Base-by-base conservation (phyloP, 768 basidiomycete genomes). In the Galerina sulciceps region DNA sequence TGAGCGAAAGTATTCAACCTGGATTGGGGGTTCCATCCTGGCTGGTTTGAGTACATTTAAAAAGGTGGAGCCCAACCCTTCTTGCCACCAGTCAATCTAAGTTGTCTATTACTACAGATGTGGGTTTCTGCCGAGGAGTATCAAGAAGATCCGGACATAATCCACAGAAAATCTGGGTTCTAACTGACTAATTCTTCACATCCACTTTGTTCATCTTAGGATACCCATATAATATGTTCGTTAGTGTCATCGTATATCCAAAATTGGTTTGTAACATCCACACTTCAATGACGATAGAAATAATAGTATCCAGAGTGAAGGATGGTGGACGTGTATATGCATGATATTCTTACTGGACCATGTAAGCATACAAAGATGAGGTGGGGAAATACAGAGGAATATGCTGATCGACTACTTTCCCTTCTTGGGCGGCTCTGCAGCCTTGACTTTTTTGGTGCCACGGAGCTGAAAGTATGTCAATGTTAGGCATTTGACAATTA, bases 91-190 rank as follows among this genome's bases (percentile, higher is more conserved):
- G 53, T 55, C 31, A 50, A 18, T 63, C 58, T 56, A 54, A 46
- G 41, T 53, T 63, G 49, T 47, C 31, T 53, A 37, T 55, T 15
- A 57, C 53, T 55, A 37, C 23, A 97, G 94, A 99, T 99, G 96
- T 99, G 97, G 96, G 94, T 99, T 50, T 96, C 94, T 45, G 95
- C 96, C 38, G 96, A 99, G 75, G 97, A 99, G 76, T 99, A 98
- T 71, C 94, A 97, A 75, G 96, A 99, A 75, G 96, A 99, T 76
- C 96, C 96, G 54, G 96, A 99, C 69, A 92, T 98, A 68, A 99
- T 98, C 69, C 96, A 97, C 76, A 96, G 93, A 76, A 96, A 96
- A 76, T 83, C 90, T 57, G 92, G 91, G 46, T 94, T 94, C 74
- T 94, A 70, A 75, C 44, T 41, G n/a, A 38, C 18, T 44, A 56